Conservation (phyloP, 345 rosid species). For the Lumnitzera littorea region DNA sequence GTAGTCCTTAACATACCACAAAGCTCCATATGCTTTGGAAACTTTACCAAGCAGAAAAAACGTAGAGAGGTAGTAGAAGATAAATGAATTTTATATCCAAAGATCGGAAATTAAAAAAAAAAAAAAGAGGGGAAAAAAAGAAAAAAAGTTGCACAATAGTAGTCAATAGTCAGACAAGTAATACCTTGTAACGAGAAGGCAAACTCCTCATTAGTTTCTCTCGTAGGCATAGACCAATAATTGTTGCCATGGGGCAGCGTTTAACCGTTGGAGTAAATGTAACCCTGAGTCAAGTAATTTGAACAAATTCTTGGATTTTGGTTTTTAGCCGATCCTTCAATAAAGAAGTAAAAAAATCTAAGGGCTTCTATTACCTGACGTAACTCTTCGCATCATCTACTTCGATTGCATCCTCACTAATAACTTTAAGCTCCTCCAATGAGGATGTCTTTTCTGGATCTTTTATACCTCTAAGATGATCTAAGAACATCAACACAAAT, state of each 20-base stretch:
- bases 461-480: conserved; percentile 88
- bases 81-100: too few species aligned
- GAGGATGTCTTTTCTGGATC: conserved; percentile 96
- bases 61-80: too few species aligned
- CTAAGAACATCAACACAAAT: conserved; percentile 37
- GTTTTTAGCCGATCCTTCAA: background rate
- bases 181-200: conserved; percentile 90
- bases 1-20: too few species aligned
- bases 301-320: too few species aligned
- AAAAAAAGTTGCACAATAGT: too few species aligned
- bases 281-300: conserved; percentile 36
- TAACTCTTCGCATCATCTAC: conserved; percentile 55
- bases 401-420: conserved; percentile 84
- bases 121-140: too few species aligned
- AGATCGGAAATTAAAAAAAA: too few species aligned
- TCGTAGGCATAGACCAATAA: conserved; percentile 85
- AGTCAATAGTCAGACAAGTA: background rate
- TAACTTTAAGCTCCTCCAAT: conserved; percentile 89
- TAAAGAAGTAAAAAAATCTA: background rate
- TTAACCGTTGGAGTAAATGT: conserved; percentile 92
- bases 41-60: too few species aligned
- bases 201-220: conserved; percentile 86
- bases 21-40: too few species aligned
- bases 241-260: conserved; percentile 92
- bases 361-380: conserved; percentile 40